A percentile compares a stretch with the other conserved stretches of the same genome.
These are phyloP conservation scores for Tetrahymena thermophila DNA, from an alignment of 73 alveolate species.

Conservation along the genomic window DNA sequence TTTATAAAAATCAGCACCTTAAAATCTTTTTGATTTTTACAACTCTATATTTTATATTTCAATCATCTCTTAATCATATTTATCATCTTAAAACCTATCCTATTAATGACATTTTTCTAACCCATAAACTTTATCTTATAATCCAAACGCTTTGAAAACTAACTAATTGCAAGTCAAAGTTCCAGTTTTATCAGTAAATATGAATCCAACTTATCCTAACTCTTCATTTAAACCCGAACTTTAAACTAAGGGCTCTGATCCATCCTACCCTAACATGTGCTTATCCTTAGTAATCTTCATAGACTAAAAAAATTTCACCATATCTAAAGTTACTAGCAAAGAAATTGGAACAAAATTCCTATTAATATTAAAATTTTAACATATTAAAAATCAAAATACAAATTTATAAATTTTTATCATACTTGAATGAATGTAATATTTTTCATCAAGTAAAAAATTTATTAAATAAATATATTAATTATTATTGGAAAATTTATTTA, in stretches of 20 bases:
- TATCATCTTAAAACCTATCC: background rate
- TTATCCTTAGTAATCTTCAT: slow-evolving; percentile 58
- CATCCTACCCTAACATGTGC: slow-evolving; percentile 46
- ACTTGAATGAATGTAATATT: no score
- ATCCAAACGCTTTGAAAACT: slow-evolving; percentile 68
- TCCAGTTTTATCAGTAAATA: slow-evolving; percentile 84
- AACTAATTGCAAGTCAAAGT: slow-evolving; percentile 74
- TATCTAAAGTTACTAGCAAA: slow-evolving; percentile 67
- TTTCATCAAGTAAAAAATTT: no score
- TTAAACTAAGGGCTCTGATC: slow-evolving; percentile 58
- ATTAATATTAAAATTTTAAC: slow-evolving; percentile 35
- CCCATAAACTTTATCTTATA: slow-evolving; percentile 55
- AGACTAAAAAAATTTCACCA: slow-evolving; percentile 67
- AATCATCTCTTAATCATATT: slow-evolving; percentile 18
- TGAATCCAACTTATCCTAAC: slow-evolving; percentile 71
- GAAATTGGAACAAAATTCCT: slow-evolving; percentile 79
- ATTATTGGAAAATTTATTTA: no score
- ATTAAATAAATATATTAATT: no score
- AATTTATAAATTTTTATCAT: no score
- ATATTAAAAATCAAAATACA: no score
- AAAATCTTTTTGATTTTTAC: background rate
- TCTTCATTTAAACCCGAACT: slow-evolving; percentile 76
- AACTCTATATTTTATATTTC: slow-evolving; percentile 10
- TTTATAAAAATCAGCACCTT: slow-evolving; percentile 9
- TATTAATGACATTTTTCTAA: background rate